phyloP scores from a whole-genome alignment of 2,329 filamentous ascomycete genomes.

The Emmonsia crescens region DNA sequence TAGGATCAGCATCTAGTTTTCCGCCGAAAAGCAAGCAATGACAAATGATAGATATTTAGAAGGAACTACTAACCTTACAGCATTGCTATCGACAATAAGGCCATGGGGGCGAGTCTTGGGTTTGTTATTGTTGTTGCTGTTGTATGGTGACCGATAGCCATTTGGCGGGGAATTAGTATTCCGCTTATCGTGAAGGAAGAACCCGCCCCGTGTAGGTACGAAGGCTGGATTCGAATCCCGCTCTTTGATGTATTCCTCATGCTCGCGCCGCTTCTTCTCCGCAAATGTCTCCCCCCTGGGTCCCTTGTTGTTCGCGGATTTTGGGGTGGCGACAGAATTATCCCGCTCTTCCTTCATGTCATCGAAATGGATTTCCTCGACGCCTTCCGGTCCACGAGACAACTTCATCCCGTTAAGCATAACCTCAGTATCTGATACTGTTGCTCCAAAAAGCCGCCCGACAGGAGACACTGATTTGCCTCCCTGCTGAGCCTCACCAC shows the following conservation, averaged over 20 bases:
- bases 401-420: conserved; percentile 51
- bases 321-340: conserved; percentile 24
- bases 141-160: conserved; percentile 48
- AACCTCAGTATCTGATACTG: conserved; percentile 46
- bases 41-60: background rate
- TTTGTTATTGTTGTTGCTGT: conserved; percentile 28
- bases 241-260: conserved; percentile 82
- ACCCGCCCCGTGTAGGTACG: conserved; percentile 85
- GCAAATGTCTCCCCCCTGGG: conserved; percentile 45
- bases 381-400: conserved; percentile 27
- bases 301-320: conserved; percentile 27
- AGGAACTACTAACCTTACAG: conserved; percentile 31
- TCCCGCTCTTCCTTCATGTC: conserved; percentile 25
- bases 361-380: conserved; percentile 43
- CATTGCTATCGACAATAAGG: conserved; percentile 34
- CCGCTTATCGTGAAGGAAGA: conserved; percentile 94
- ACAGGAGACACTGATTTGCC: conserved; percentile 25
- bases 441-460: conserved; percentile 26
- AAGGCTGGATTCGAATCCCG: conserved; percentile 84
- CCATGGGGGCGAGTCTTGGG: conserved; percentile 48
- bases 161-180: conserved; percentile 67
- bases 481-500: conserved; percentile 17
- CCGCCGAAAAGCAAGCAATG: conserved; percentile 18
- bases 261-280: conserved; percentile 68
- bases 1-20: conserved; percentile 5